Evolutionary conservation across 805 yeast genomes (phyloP).

Genomic region (Wickerhamomyces kurtzmanii): DNA sequence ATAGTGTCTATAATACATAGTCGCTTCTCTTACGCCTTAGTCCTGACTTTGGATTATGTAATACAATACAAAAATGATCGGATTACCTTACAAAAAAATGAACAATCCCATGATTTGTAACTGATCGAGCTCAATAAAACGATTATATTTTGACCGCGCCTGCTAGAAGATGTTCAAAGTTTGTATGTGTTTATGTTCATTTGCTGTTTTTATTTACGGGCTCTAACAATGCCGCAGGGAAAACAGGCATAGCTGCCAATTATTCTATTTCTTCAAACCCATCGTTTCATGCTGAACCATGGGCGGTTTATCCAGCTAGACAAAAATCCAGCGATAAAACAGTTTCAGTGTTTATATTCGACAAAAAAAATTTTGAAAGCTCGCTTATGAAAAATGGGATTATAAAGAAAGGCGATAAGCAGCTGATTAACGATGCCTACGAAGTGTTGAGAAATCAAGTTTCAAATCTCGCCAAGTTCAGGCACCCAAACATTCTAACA

Average conservation of each 20-base stretch:
- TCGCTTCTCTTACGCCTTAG: no score
- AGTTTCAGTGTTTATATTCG: constrained; percentile 82
- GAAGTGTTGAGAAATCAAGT: constrained; percentile 61
- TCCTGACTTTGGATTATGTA: no score
- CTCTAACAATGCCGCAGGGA: no score
- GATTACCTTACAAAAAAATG: no score
- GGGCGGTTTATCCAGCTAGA: constrained; percentile 84
- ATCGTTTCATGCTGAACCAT: constrained; percentile 65
- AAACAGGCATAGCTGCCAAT: constrained; percentile 51
- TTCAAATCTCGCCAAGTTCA: constrained; percentile 62
- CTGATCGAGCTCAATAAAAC: no score
- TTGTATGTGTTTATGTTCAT: no score
- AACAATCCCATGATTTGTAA: no score
- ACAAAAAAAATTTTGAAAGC: constrained; percentile 64
- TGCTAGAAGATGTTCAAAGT: no score
- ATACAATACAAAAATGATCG: no score
- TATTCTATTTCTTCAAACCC: constrained; percentile 67
- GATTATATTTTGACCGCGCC: no score
- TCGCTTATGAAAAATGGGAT: constrained; percentile 40
- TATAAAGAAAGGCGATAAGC: constrained; percentile 35
- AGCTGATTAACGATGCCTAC: constrained; percentile 48
- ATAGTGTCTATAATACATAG: no score
- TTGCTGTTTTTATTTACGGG: no score
- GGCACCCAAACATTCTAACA: constrained; percentile 83
- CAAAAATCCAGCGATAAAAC: constrained; percentile 47